Base-by-base conservation (phyloP, 1,139 yeast genomes). In the Candida sojae region DNA sequence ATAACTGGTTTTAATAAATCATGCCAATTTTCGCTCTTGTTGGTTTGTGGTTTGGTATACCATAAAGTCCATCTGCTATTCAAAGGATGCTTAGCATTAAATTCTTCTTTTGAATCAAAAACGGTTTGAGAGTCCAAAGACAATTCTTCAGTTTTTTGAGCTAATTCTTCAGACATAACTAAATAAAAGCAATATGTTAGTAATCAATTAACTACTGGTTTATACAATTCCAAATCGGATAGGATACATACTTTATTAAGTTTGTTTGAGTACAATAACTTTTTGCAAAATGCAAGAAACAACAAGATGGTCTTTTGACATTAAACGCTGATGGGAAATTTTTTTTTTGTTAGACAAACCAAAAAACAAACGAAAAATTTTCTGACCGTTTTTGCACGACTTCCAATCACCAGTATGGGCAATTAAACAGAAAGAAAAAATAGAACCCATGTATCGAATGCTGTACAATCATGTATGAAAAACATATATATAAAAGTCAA, bases 21-120 rank as follows among this genome's bases (percentile, higher is more conserved):
- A 53, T 89, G 84, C 99, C 99, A 93, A 63, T 91, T 85, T 70
- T 90, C 97, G 57, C 77, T 77, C 60, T 77, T 79, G 64, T 82
- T 86, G 52, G 86, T 84, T 58, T 90, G 86, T 53, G 98, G 97
- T 75, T 91, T 91, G 51, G 97, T 89, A 79, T 91, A 93, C 99
- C 99, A 93, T 64, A 93, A 81, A 42, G 98, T 91, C 99, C 99
- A 93, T 70, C 84, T 83, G 64, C 86, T 83, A 71, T 90, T 88
- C 63, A 93, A 82, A 48, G 98, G 97, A 70, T 93, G 99, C 70
- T 91, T 86, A 56, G 86, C 88, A 53, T 79, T 80, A 68, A 88
- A 86, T 64, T 86, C 88, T 58, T 83, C 86, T 59, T 82, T 78
- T 59, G 79, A 77, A 61, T 83, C 80, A 61, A 88, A 81, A 48